phyloP scores from a whole-genome alignment of 2,329 filamentous ascomycete genomes.

The Chrysoporthe cubensis region DNA sequence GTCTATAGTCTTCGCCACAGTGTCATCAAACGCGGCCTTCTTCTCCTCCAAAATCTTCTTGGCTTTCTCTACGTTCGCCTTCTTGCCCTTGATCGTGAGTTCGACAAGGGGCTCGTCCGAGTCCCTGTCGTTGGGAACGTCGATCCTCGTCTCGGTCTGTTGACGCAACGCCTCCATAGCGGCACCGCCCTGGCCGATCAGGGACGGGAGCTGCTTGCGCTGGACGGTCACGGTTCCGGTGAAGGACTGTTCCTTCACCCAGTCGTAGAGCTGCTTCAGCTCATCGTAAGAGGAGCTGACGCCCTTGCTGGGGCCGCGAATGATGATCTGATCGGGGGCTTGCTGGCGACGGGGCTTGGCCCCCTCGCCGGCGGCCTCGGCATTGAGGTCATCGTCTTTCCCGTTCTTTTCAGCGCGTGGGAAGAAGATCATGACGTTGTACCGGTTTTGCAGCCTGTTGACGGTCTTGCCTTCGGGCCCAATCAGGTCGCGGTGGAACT shows the following conservation, averaged over 20 bases:
- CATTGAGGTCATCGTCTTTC: slow-evolving; percentile 70
- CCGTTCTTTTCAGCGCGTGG: slow-evolving; percentile 68
- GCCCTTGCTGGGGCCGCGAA: slow-evolving; percentile 90
- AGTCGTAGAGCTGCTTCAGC: slow-evolving; percentile 85
- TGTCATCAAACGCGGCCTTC: slow-evolving; percentile 85
- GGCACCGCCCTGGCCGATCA: slow-evolving; percentile 88
- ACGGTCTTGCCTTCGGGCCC: slow-evolving; percentile 86
- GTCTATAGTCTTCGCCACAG: slow-evolving; percentile 80
- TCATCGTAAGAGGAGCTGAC: slow-evolving; percentile 92
- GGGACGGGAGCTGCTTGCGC: slow-evolving; percentile 87
- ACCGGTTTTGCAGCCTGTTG: slow-evolving; percentile 87
- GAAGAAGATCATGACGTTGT: slow-evolving; percentile 95
- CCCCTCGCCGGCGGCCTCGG: slow-evolving; percentile 70
- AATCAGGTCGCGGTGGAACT: slow-evolving; percentile 93
- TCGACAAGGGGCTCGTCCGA: slow-evolving; percentile 73
- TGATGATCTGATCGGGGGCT: slow-evolving; percentile 82
- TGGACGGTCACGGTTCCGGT: slow-evolving; percentile 81
- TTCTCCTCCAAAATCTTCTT: slow-evolving; percentile 90
- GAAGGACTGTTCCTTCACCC: slow-evolving; percentile 84
- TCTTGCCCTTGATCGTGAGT: slow-evolving; percentile 90
- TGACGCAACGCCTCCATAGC: slow-evolving; percentile 90
- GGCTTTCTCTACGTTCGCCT: slow-evolving; percentile 86
- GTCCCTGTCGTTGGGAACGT: slow-evolving; percentile 83
- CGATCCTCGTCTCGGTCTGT: slow-evolving; percentile 83
- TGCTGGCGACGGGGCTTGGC: slow-evolving; percentile 72